Conservation (phyloP, 225 moss, liverwort and hornwort genomes). For the Pseudisothecium myosuroides region DNA sequence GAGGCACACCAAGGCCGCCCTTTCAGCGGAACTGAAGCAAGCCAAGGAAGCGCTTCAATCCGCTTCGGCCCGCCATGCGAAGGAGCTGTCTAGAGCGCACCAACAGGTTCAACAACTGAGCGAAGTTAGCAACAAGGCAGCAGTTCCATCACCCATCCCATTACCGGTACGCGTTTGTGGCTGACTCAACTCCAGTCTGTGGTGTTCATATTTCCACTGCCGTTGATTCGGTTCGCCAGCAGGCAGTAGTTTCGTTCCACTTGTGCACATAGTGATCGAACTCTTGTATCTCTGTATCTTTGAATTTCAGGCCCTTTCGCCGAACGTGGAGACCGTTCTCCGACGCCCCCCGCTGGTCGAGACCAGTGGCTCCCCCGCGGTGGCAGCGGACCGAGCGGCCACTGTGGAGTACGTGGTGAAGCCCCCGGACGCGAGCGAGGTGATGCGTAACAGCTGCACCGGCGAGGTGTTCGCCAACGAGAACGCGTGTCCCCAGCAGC, state of each 20-base stretch:
- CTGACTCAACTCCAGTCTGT: too few relatives aligned
- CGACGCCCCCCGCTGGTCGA: slow-evolving; percentile 37
- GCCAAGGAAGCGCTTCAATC: slow-evolving; percentile 22
- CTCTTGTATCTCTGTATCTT: neutral
- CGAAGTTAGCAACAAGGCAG: neutral
- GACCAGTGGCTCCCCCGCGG: neutral
- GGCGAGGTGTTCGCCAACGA: slow-evolving; percentile 55
- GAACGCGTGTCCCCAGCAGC: slow-evolving; percentile 20
- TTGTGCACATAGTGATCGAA: neutral
- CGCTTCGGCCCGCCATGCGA: slow-evolving; percentile 14
- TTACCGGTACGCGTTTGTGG: neutral
- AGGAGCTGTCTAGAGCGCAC: slow-evolving; percentile 13
- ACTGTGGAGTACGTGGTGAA: slow-evolving; percentile 43
- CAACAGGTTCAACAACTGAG: slow-evolving; percentile 11
- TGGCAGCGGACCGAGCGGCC: neutral
- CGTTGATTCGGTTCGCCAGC: neutral
- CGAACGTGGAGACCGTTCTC: slow-evolving; percentile 7
- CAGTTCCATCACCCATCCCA: neutral
- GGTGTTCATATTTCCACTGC: too few relatives aligned
- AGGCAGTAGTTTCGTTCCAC: too few relatives aligned
- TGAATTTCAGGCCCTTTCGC: neutral
- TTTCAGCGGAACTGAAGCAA: slow-evolving; percentile 13
- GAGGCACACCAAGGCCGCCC: neutral
- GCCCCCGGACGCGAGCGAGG: slow-evolving; percentile 22
- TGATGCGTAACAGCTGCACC: slow-evolving; percentile 49